Conservation (phyloP, 805 yeast genomes). For the Schwanniomyces sp. region DNA sequence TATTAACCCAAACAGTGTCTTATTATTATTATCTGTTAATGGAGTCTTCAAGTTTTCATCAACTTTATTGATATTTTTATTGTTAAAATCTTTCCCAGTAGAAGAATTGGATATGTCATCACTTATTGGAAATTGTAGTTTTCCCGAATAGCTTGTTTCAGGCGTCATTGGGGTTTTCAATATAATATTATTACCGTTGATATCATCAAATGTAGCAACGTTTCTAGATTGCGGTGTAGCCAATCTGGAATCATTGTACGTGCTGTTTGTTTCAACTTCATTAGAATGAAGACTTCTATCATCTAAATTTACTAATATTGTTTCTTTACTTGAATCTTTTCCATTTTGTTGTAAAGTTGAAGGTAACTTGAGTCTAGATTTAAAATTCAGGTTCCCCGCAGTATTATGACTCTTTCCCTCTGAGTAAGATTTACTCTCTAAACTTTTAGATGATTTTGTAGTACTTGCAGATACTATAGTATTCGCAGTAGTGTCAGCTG, state of each 20-base stretch:
- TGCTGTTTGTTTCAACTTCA: not conserved
- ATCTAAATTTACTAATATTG: not conserved
- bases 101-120: not conserved
- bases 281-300: not conserved
- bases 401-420: conserved; percentile 17
- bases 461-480: not conserved
- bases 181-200: not conserved
- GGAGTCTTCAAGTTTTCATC: not conserved
- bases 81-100: not conserved
- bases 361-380: conserved; percentile 33
- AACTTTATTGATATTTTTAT: not conserved
- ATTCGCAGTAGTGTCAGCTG: not conserved
- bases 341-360: conserved; percentile 21
- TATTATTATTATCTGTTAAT: not conserved
- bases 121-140: not conserved
- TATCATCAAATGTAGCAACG: not conserved
- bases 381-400: conserved; percentile 26
- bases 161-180: not conserved
- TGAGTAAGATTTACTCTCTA: not conserved
- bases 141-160: not conserved
- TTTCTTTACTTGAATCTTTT: not conserved
- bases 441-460: not conserved
- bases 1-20: not conserved
- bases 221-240: not conserved
- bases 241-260: not conserved